Evolutionary conservation across 176 grass and related monocot species (phyloP), one percentile per base, ranked within the genome.

Genomic region (Leersia perrieri): DNA sequence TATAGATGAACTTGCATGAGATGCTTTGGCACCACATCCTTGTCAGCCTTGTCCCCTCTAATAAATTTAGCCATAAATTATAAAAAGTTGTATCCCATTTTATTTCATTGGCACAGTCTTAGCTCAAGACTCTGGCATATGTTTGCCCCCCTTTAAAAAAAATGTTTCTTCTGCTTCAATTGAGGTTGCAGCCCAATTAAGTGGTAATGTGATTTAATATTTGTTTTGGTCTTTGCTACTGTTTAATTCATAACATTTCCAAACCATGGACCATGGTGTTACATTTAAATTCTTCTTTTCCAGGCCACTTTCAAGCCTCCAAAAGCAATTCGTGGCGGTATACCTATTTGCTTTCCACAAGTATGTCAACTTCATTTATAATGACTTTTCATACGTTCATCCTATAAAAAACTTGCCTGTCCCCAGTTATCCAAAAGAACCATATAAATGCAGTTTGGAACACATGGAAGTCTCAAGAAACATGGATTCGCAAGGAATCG

Each of bases 341-440:
- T 97, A 81, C 94, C 94, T 15, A 88, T 97, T 77, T 97, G 92
- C 80, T 97, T 97, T 80, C 94, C 94, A 55, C 94, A 97, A 87
- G 94, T 97, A 97, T 77, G 89, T 15, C 63, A 80, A 33, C 7
- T 72, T 78, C 58, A 75, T 80, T n/a, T 60, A 35, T 87, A 68
- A 47, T 70, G 77, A 58, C 32, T 70, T 81, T 44, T 69, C 26
- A 32, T 36, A 70, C 18, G 53, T 38, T 57, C 12, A 18, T 78
- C 12, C 25, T 44, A 51, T n/a, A 63, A n/a, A 44, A 70, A 38
- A 44, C 1, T 62, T 74, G 33, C 13, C 27, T 75, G 28, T 27
- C 36, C 36, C 47, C 66, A 33, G 25, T 78, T 23, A 81, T 66
- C 33, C 22, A 84, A 87, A 89, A 40, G 60, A 67, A 67, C 60